phyloP scores from a whole-genome alignment of 306 rosid genomes.

The Sicyos baderoa region DNA sequence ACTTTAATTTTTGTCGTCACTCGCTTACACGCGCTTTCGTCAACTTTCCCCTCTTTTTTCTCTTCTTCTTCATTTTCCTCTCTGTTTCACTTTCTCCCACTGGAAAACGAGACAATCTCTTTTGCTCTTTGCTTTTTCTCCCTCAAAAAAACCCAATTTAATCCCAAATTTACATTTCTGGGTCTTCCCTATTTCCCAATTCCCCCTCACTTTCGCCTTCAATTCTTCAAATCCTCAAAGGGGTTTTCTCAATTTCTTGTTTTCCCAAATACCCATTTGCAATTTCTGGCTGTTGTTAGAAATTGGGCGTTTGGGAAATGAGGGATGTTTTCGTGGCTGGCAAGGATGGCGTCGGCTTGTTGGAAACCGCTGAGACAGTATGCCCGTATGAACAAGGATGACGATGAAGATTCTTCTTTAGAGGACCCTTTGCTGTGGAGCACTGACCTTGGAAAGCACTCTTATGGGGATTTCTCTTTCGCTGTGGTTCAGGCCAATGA shows the following conservation, averaged over 20 bases:
- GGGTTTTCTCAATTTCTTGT: neutral
- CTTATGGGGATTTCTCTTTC: conserved; percentile 62
- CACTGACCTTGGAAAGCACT: conserved; percentile 57
- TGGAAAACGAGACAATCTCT: conserved; percentile 10
- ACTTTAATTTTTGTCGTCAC: conserved; percentile 4
- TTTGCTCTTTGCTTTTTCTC: neutral
- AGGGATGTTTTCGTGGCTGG: conserved; percentile 98
- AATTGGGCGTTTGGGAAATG: conserved; percentile 48
- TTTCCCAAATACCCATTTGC: neutral
- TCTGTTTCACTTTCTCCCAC: conserved; percentile 18
- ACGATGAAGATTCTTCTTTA: conserved; percentile 34
- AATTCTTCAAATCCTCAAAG: neutral
- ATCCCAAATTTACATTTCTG: neutral
- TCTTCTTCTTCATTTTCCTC: conserved; percentile 15
- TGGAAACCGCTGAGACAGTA: conserved; percentile 74
- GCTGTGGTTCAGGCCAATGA: conserved; percentile 83
- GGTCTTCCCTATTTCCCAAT: neutral
- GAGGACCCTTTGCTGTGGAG: conserved; percentile 62
- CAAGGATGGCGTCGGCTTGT: conserved; percentile 72
- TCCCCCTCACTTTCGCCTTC: neutral
- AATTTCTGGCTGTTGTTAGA: neutral
- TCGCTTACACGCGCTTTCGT: conserved; percentile 28
- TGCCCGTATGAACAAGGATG: conserved; percentile 85
- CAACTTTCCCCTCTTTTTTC: conserved; percentile 36
- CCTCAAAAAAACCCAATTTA: neutral